Conservation (phyloP, 2,329 filamentous ascomycete species). For the Beauveria pseudobassiana region DNA sequence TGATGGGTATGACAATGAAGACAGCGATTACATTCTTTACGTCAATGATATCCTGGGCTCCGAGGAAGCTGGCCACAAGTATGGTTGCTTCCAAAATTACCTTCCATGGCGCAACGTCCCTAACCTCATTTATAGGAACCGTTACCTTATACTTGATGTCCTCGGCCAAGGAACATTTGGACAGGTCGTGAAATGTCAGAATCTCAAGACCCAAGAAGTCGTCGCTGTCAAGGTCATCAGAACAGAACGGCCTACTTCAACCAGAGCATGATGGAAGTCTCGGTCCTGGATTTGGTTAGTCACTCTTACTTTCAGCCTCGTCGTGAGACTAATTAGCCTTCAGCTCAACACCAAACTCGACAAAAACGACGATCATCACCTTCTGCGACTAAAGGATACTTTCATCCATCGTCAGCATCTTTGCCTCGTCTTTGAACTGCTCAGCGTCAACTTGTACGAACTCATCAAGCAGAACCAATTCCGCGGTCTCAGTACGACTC, state of each 20-base stretch:
- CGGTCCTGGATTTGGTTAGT: slow-evolving; percentile 82
- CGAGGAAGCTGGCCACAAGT: slow-evolving; percentile 97
- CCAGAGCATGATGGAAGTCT: slow-evolving; percentile 99
- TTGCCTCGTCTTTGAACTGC: slow-evolving; percentile 89
- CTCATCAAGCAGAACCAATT: slow-evolving; percentile 99
- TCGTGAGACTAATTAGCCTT: slow-evolving; percentile 10
- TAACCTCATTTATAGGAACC: slow-evolving; percentile 52
- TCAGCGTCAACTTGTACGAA: slow-evolving; percentile 97
- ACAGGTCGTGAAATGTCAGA: slow-evolving; percentile 98
- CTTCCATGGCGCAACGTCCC: background rate
- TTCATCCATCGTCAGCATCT: slow-evolving; percentile 98
- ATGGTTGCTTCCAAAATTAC: slow-evolving; percentile 15
- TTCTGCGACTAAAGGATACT: slow-evolving; percentile 89
- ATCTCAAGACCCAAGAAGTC: slow-evolving; percentile 95
- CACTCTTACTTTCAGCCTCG: background rate
- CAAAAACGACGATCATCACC: slow-evolving; percentile 97
- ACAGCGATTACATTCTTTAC: slow-evolving; percentile 98
- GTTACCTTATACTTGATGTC: slow-evolving; percentile 94
- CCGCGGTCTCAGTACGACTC: slow-evolving; percentile 88
- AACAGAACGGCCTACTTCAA: slow-evolving; percentile 99
- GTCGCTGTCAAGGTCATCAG: slow-evolving; percentile 98
- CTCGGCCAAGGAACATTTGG: slow-evolving; percentile 96
- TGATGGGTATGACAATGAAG: slow-evolving; percentile 97
- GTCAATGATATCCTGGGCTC: slow-evolving; percentile 98
- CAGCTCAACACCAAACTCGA: slow-evolving; percentile 97